Evolutionary conservation across 768 basidiomycete genomes (phyloP), one percentile per base, ranked within the genome.

Genomic region (Suillus sp.): DNA sequence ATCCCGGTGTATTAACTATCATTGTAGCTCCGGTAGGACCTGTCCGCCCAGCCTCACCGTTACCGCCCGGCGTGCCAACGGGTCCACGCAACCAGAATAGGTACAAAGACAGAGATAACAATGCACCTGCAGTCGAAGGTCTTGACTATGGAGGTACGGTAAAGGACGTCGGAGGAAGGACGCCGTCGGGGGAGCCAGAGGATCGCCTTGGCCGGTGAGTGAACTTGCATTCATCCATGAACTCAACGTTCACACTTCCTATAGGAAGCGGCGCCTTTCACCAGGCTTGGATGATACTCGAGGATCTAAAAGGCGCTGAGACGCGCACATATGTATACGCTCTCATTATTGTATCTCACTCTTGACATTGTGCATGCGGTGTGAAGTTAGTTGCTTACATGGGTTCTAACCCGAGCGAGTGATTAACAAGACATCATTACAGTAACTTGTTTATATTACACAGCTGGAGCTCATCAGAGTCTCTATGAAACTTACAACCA

Each of bases 41-140:
- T 45, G 86, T 86, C 40, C 84, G 92, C 63, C 89, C 93, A 4
- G 89, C 92, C 7, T 94, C 93, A 0, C 93, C 93, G 20, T 81
- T 95, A 1, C 93, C 93, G 1, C 92, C 93, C 16, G 88, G 88
- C 63, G 93, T 95, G 22, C 93, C 93, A 1, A 95, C 93, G 0
- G 93, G 93, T 1, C 93, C 93, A 14, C 82, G 93, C 50, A 93
- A 93, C 73, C 90, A 91, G 74, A 92, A 91, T 71, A 92, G 92
- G 72, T 94, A 95, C 78, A 94, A 93, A 79, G 93, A 95, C 74
- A 83, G 92, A 47, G 92, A 94, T 70, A 87, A 86, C 18, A 92
- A 92, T 70, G 90, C 91, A 1, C 89, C 91, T 64, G 91, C 91
- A 32, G 91, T 92, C 14, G 92, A 94, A 71, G 92, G 93, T n/a